These are phyloP conservation scores for Nigrospora sphaerica DNA, from an alignment of 2,329 filamentous ascomycete species.

Conservation along the genomic window DNA sequence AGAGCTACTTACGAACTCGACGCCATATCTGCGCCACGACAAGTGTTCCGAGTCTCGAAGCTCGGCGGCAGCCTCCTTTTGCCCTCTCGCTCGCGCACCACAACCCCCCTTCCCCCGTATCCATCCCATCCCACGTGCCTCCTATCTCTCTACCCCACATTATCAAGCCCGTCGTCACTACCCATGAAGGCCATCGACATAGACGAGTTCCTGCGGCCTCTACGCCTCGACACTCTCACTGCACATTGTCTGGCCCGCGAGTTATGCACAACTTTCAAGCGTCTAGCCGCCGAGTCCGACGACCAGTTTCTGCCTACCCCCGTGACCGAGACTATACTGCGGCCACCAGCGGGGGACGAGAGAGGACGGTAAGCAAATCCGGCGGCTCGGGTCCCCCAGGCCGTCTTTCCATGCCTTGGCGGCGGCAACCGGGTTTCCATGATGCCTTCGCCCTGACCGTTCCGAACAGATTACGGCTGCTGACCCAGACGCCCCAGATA, in stretches of 20 bases:
- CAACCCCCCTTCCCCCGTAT: too few relatives aligned
- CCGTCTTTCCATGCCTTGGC: neutral
- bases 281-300: conserved; percentile 42
- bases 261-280: conserved; percentile 38
- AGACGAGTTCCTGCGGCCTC: conserved; percentile 41
- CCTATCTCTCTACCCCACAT: neutral
- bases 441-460: neutral
- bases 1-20: too few relatives aligned
- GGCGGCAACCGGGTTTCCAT: neutral
- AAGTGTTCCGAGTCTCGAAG: too few relatives aligned
- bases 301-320: conserved; percentile 55
- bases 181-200: conserved; percentile 12
- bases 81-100: too few relatives aligned
- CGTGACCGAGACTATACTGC: conserved; percentile 51
- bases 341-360: conserved; percentile 33
- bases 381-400: neutral
- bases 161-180: too few relatives aligned
- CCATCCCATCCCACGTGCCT: too few relatives aligned
- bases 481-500: conserved; percentile 31
- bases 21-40: too few relatives aligned
- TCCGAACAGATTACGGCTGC: too few relatives aligned
- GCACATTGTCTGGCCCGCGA: conserved; percentile 39
- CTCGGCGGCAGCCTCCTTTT: too few relatives aligned
- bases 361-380: conserved; percentile 38
- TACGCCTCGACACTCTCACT: conserved; percentile 38